Base-by-base conservation (phyloP, 768 basidiomycete species). In the Collybia mongolica region DNA sequence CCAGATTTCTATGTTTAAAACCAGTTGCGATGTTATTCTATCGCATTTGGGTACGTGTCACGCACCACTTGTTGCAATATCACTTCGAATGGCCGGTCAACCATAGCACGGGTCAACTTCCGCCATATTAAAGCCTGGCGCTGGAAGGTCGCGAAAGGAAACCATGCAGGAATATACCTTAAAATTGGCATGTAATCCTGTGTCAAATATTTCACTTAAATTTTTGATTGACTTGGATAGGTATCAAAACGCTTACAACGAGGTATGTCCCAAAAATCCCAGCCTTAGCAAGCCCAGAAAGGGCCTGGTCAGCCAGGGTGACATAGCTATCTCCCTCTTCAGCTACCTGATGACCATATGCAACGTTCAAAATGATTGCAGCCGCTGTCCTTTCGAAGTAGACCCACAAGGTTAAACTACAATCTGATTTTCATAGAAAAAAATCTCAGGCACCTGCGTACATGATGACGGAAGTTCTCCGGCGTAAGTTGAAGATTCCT, bases 191-290 rank as follows among this genome's bases (percentile, higher is more conserved):
- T 37, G 49, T 68, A 70, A 47, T 68, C 67, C 66, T 68, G 44
- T 36, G 14, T 14, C 32, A 32, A 6, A 26, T 26, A 26, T 26
- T 26, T 26, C 24, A 7, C 11, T 6, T 26, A 26, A 2, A 12
- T 3, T 8, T 20, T 23, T 44, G n/a, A 26, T 24, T 28, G 26
- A 32, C 28, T 12, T 3, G 12, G 12, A 8, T 24, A 11, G 37
- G 38, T 14, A 29, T 23, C 32, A 45, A 19, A 60, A 64, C 63
- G 48, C 63, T 11, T 32, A 76, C 61, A 39, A 78, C 77, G 12
- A 76, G 60, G 50, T 69, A 77, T 2, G 69, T 67, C 6, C 77
- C 76, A 55, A 72, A 74, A 44, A 73, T 65, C 3, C 72, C 73
- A 8, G 72, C 73, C 29, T 62, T 55, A 23, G 66, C 64, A 17